A percentile compares a stretch with the other conserved stretches of the same genome.
Evolutionary conservation across 1,139 yeast species (phyloP).

Genomic region (Arxiozyma bovina): DNA sequence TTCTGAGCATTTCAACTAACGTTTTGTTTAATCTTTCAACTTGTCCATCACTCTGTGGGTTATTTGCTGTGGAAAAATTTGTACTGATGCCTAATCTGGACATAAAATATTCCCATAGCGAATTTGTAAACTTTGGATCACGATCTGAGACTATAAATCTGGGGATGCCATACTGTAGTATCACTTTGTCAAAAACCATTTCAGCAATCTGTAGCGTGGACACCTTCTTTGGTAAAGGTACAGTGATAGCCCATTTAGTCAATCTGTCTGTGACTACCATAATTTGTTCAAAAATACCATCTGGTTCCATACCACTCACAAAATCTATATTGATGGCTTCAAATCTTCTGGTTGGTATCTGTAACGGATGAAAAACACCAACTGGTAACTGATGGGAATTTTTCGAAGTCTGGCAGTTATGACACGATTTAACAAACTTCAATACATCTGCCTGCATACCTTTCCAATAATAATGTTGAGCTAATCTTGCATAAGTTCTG

Average conservation of each 20-base stretch:
- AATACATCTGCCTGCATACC: not conserved
- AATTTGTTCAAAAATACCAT: not conserved
- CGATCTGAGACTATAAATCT: not conserved
- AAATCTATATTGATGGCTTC: conserved; percentile 2
- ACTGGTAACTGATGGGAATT: not conserved
- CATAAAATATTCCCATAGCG: not conserved
- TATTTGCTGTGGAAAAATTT: not conserved
- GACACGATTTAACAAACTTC: not conserved
- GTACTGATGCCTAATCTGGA: not conserved
- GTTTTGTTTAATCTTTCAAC: too few relatives aligned
- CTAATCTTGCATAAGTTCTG: not conserved
- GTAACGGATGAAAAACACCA: conserved; percentile 1
- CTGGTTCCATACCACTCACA: not conserved
- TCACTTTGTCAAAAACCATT: not conserved
- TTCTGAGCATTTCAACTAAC: not conserved
- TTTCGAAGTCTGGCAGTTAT: not conserved
- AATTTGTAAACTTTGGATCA: not conserved
- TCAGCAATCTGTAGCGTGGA: not conserved
- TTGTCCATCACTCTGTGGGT: too few relatives aligned
- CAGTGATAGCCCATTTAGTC: conserved; percentile 1
- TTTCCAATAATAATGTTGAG: not conserved
- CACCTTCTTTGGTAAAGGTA: not conserved
- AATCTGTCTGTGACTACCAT: conserved; percentile 1
- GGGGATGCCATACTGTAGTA: not conserved
- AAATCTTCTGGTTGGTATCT: not conserved